Evolutionary conservation across 129 eudicot species (phyloP).

Genomic region (Dittrichia graveolens): DNA sequence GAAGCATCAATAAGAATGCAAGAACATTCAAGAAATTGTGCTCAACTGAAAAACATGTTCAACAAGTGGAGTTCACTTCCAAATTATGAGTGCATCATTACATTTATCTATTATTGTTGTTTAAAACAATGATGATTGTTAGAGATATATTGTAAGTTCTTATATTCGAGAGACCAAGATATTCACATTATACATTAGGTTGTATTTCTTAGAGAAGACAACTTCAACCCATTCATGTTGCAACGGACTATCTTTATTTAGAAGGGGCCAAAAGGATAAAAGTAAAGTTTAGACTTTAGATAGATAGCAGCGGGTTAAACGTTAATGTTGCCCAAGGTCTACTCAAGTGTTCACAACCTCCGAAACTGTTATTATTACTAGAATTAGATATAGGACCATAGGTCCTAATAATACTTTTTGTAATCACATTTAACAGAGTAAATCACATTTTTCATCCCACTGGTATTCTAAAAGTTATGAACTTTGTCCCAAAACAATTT

Average conservation of each 20-base stretch:
- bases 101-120: neutral
- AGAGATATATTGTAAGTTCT: neutral
- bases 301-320: neutral
- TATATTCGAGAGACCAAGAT: neutral
- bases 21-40: neutral
- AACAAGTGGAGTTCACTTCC: neutral
- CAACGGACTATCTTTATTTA: neutral
- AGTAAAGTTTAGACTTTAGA: neutral
- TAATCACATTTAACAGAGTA: no score
- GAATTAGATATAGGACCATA: neutral
- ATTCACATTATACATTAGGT: neutral
- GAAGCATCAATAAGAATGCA: neutral
- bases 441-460: neutral
- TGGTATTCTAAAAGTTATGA: neutral
- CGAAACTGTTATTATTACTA: neutral
- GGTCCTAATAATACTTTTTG: neutral
- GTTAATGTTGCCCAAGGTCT: neutral
- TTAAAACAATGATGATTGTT: neutral
- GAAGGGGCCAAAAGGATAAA: neutral
- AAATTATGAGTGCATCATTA: neutral
- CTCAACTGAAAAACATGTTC: neutral
- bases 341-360: neutral
- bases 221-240: neutral
- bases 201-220: neutral
- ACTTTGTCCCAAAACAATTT: neutral